These are phyloP conservation scores for Ochetophila trinervis DNA, from an alignment of 306 rosid genomes.

Conservation along the genomic window DNA sequence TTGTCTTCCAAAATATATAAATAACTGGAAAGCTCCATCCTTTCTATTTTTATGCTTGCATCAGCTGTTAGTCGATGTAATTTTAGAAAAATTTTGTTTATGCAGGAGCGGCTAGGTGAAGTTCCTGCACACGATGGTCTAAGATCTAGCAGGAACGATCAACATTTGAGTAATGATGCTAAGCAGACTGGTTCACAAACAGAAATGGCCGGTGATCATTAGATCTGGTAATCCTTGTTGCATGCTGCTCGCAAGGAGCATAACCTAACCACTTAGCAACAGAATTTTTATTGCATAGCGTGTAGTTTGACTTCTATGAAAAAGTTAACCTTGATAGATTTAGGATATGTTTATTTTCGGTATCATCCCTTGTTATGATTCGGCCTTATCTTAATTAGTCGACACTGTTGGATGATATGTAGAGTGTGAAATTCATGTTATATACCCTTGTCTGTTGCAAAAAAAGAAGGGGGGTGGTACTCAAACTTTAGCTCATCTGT, in stretches of 20 bases:
- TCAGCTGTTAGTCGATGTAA: neutral
- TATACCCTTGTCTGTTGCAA: conserved; percentile 30
- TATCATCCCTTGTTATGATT: conserved; percentile 38
- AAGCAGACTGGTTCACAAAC: conserved; percentile 49
- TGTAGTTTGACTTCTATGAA: conserved; percentile 43
- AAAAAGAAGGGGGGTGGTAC: conserved; percentile 21
- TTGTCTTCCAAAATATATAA: too few species aligned
- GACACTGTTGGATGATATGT: conserved; percentile 43
- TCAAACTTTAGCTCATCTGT: conserved; percentile 23
- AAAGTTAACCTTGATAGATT: conserved; percentile 33
- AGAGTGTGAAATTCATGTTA: conserved; percentile 36
- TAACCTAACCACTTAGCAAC: conserved; percentile 76
- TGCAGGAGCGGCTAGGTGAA: conserved; percentile 87
- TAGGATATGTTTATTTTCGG: conserved; percentile 43
- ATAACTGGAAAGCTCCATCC: neutral
- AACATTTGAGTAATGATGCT: conserved; percentile 40
- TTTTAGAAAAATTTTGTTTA: conserved; percentile 1
- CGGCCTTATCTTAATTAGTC: conserved; percentile 29
- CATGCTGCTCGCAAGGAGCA: conserved; percentile 38
- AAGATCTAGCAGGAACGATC: conserved; percentile 53
- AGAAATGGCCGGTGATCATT: conserved; percentile 44
- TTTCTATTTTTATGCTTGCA: neutral
- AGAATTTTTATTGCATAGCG: conserved; percentile 49
- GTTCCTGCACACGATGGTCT: conserved; percentile 51
- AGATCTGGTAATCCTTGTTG: conserved; percentile 40